Percentiles rank a stretch among this genome's conserved stretches.
phyloP scores from a whole-genome alignment of 2,329 filamentous ascomycete species.

The Didymella pinodella region DNA sequence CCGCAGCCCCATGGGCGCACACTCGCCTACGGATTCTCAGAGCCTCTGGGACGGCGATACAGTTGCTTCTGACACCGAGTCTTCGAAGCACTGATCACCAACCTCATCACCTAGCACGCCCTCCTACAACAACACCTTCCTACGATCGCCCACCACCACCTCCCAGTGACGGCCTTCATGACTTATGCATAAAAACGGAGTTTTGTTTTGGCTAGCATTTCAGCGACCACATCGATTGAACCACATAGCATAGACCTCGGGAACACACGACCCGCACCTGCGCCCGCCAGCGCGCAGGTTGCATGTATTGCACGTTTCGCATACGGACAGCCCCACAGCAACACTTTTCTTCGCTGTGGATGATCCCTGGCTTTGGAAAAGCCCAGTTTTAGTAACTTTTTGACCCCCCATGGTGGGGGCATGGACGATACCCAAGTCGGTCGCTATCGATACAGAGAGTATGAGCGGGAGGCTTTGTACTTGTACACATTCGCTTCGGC shows the following conservation, averaged over 20 bases:
- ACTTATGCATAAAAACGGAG: slow-evolving; percentile 50
- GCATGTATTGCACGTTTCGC: slow-evolving; percentile 23
- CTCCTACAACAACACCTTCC: slow-evolving; percentile 30
- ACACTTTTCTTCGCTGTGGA: slow-evolving; percentile 21
- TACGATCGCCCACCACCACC: slow-evolving; percentile 35
- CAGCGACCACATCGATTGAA: slow-evolving; percentile 40
- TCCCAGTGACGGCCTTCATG: slow-evolving; percentile 44
- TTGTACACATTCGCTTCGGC: slow-evolving; percentile 45
- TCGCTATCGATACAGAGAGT: slow-evolving; percentile 23
- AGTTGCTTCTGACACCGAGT: slow-evolving; percentile 57
- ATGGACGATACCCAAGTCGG: slow-evolving; percentile 25
- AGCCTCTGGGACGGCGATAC: slow-evolving; percentile 66
- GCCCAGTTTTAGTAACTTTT: slow-evolving; percentile 23
- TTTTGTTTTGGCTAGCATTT: slow-evolving; percentile 49
- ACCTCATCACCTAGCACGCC: slow-evolving; percentile 22
- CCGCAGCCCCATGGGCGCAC: slow-evolving; percentile 59
- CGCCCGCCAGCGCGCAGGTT: slow-evolving; percentile 9
- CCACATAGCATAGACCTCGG: slow-evolving; percentile 22
- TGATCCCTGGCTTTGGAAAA: slow-evolving; percentile 16
- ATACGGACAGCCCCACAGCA: slow-evolving; percentile 24
- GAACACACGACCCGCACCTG: slow-evolving; percentile 16
- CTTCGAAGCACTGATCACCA: slow-evolving; percentile 34
- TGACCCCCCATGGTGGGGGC: slow-evolving; percentile 7
- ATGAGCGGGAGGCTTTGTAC: slow-evolving; percentile 29
- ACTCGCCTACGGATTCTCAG: slow-evolving; percentile 62